Evolutionary conservation across 139 green algal genomes (phyloP).

Genomic region (Volvox reticuliferus): DNA sequence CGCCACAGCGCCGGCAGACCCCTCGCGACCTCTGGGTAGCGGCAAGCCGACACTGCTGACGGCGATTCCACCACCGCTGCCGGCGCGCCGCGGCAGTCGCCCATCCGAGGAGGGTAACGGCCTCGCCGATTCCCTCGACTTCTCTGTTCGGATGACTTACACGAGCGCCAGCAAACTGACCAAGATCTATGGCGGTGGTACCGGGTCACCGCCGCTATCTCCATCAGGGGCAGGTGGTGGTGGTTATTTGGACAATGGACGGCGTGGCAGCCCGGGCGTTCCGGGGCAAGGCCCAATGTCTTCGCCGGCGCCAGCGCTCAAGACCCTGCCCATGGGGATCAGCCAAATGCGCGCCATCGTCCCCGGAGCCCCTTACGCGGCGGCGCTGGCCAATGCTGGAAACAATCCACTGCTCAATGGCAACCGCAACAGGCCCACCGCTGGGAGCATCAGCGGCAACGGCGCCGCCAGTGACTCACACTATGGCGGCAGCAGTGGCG

Average conservation of each 20-base stretch:
- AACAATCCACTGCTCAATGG: slow-evolving; percentile 10
- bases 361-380: not conserved
- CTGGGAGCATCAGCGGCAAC: no score
- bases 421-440: not conserved
- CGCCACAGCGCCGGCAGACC: not conserved
- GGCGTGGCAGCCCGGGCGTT: not conserved
- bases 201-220: not conserved
- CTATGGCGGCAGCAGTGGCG: not conserved
- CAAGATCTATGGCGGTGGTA: slow-evolving; percentile 16
- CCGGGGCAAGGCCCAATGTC: not conserved
- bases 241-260: not conserved
- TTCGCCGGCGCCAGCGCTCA: not conserved
- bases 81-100: slow-evolving; percentile 7
- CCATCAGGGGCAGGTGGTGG: not conserved
- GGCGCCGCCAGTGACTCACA: no score
- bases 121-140: not conserved
- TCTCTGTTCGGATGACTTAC: not conserved
- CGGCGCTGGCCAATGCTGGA: not conserved
- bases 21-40: slow-evolving; percentile 14
- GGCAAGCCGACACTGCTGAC: slow-evolving; percentile 31
- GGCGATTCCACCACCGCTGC: slow-evolving; percentile 11
- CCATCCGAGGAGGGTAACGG: not conserved
- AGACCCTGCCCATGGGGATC: not conserved
- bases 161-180: not conserved
- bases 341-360: not conserved